Conservation (phyloP, 805 yeast genomes). For the Metschnikowia reukaufii region DNA sequence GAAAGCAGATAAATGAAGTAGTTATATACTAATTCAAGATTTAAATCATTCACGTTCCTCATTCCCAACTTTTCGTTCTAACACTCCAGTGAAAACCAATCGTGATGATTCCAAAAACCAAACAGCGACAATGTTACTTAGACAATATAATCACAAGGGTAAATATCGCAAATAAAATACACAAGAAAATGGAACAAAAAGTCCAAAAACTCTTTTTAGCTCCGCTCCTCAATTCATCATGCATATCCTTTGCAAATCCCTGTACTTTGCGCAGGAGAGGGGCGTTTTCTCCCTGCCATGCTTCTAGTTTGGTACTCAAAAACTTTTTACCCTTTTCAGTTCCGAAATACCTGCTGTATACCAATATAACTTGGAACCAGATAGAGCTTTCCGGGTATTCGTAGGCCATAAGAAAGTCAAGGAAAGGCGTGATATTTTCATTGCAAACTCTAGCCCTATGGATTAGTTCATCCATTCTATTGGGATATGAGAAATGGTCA, state of each 20-base stretch:
- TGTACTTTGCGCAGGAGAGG: neutral
- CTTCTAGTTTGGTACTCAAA: neutral
- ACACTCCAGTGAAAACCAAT: no score
- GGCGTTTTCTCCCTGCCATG: neutral
- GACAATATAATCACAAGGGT: no score
- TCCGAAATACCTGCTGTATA: neutral
- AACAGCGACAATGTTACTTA: no score
- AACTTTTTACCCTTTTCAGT: neutral
- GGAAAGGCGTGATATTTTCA: neutral
- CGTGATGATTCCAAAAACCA: no score
- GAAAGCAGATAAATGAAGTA: no score
- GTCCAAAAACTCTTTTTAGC: neutral
- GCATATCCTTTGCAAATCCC: neutral
- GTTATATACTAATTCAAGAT: no score
- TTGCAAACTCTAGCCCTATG: neutral
- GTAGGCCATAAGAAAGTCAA: slow-evolving; percentile 1
- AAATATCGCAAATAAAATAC: no score
- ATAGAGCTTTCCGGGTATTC: neutral
- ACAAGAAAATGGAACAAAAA: neutral
- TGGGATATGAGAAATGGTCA: neutral
- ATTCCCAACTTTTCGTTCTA: no score
- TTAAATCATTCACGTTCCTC: no score
- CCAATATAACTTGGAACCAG: neutral
- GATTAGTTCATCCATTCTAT: neutral
- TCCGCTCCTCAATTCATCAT: neutral